Base-by-base conservation (phyloP, 495 filamentous ascomycete species). In the Hyaloscypha hepaticicola region DNA sequence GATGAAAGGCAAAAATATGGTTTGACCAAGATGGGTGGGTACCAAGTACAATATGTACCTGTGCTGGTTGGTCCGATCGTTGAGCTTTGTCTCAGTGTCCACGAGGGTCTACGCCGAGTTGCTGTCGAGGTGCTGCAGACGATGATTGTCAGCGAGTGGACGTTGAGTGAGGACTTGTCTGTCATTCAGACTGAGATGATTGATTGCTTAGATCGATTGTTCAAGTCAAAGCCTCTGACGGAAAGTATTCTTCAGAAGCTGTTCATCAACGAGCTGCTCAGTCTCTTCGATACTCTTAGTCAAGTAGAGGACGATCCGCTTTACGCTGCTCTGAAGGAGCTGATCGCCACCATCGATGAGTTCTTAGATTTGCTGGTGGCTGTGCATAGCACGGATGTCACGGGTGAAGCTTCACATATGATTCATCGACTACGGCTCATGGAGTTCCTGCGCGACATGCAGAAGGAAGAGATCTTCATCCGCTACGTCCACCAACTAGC, bases 111-210 rank as follows among this genome's bases (percentile, higher is more conserved):
- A 61, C 83, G 96, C 64, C 85, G 87, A 63, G 94, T 95, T 69
- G 95, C 95, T 12, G 91, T 98, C 28, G 90, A 94, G 77, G 90
- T 98, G 31, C 77, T 99, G 45, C 91, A 96, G 72, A 96, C 91
- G 14, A 98, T 99, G 96, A 96, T 98, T 61, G 87, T 98, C 65
- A 96, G 93, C 74, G 94, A 98, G 77, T 99, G 95, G 95, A 94
- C 90, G n/a, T 77, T 98, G 61, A 97, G 91, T 69, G 88, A 96
- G 72, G 93, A 98, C 70, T 78, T 99, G 24, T 90, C 87, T 14
- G 88, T 96, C 63, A 89, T 99, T 59, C 93, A 98, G 73, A 93
- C 92, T 5, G 96, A 97, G 77, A 92, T 97, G 80, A 96, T 99
- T 70, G 94, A 97, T 69, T 96, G 90, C 67, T 78, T 99, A 58